phyloP scores from a whole-genome alignment of 2,329 filamentous ascomycete genomes.

The Neurospora sp. region DNA sequence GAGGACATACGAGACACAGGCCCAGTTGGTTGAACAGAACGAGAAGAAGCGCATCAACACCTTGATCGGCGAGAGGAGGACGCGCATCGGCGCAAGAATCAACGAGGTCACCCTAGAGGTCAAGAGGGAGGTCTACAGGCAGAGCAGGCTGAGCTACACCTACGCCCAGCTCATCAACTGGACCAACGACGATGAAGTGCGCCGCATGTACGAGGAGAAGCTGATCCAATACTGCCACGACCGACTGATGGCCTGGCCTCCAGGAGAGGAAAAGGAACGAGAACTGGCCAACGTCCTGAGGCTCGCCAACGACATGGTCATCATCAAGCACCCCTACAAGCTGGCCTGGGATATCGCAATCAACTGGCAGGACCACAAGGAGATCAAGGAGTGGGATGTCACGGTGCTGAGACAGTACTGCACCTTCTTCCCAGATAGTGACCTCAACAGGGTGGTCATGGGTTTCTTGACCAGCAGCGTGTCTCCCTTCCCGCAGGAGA shows the following conservation, averaged over 20 bases:
- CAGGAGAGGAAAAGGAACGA: conserved; percentile 52
- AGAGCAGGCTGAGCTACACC: conserved; percentile 68
- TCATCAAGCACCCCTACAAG: conserved; percentile 84
- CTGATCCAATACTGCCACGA: conserved; percentile 75
- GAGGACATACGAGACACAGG: conserved; percentile 71
- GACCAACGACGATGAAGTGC: conserved; percentile 75
- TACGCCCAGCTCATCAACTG: conserved; percentile 84
- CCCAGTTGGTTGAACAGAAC: conserved; percentile 73
- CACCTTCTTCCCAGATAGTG: conserved; percentile 72
- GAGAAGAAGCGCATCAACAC: conserved; percentile 86
- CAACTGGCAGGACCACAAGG: conserved; percentile 77
- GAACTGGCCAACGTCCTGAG: conserved; percentile 67
- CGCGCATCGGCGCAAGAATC: conserved; percentile 74
- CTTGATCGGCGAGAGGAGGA: conserved; percentile 80
- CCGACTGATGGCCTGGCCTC: conserved; percentile 57
- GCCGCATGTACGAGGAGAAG: conserved; percentile 84
- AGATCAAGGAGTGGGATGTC: conserved; percentile 67
- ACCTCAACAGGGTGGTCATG: conserved; percentile 71
- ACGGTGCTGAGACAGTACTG: conserved; percentile 73
- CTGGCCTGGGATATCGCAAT: conserved; percentile 86
- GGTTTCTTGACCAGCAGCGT: conserved; percentile 75
- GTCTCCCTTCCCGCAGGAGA: conserved; percentile 60
- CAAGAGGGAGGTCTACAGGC: conserved; percentile 69
- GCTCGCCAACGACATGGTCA: conserved; percentile 84
- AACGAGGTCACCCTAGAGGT: conserved; percentile 79